Evolutionary conservation across 352 stramenopile genomes (phyloP).

Genomic region (Globisporangium polare): DNA sequence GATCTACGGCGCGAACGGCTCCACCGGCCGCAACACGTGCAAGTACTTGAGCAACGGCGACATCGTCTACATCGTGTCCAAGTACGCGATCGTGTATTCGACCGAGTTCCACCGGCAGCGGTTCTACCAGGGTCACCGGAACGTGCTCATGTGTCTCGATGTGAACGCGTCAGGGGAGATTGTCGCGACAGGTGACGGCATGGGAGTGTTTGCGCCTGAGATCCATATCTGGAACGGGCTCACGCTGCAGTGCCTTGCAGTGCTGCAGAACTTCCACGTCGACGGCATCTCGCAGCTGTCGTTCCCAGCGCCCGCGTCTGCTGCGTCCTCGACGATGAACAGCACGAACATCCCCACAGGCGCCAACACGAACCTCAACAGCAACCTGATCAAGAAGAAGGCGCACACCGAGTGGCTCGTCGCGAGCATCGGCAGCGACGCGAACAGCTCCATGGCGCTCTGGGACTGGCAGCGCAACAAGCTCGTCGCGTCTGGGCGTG

Average conservation of each 20-base stretch:
- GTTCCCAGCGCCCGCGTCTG: conserved; percentile 49
- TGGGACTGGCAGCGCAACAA: conserved; percentile 75
- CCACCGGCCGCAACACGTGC: conserved; percentile 42
- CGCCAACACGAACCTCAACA: conserved; percentile 31
- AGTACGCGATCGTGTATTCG: conserved; percentile 75
- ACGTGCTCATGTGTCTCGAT: conserved; percentile 57
- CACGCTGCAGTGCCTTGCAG: conserved; percentile 64
- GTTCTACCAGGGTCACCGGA: conserved; percentile 64
- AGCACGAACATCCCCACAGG: conserved; percentile 24
- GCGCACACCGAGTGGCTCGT: conserved; percentile 54
- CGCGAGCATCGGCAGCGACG: conserved; percentile 60
- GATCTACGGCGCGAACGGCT: conserved; percentile 65
- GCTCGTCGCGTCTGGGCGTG: conserved; percentile 53
- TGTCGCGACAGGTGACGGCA: conserved; percentile 57
- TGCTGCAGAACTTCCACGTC: conserved; percentile 62
- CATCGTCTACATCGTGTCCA: conserved; percentile 68
- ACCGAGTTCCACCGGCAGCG: conserved; percentile 52
- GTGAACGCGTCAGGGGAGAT: conserved; percentile 53
- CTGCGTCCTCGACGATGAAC: conserved; percentile 35
- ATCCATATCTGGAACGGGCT: conserved; percentile 72
- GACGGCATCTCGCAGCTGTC: conserved; percentile 47
- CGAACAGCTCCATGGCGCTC: conserved; percentile 63
- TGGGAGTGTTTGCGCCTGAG: conserved; percentile 19
- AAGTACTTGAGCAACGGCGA: conserved; percentile 50
- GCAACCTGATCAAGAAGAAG: conserved; percentile 46